Base-by-base conservation (phyloP, 2,329 filamentous ascomycete species). In the Pseudocercospora vitis region DNA sequence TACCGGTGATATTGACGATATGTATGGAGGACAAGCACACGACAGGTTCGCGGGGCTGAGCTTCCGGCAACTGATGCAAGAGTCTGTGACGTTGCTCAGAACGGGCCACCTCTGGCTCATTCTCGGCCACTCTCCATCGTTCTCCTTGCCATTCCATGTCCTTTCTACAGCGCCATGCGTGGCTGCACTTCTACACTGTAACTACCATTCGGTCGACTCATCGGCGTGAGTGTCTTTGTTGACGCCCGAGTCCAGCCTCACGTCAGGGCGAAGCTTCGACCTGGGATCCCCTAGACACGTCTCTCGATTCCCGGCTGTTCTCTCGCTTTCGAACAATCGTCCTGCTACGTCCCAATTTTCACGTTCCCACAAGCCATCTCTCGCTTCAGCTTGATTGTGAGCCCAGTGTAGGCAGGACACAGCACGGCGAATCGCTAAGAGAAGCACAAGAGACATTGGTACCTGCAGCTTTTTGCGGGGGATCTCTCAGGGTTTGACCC, bases 351-450 rank as follows among this genome's bases (percentile, higher is more conserved):
- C n/a, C n/a, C n/a, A n/a, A n/a, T n/a, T n/a, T n/a, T n/a, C n/a
- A n/a, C n/a, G n/a, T n/a, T n/a, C n/a, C n/a, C n/a, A n/a, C n/a
- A n/a, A n/a, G n/a, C n/a, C 37, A 1, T n/a, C 6, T 14, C 7
- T 21, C 18, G 18, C 11, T 21, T 40, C 18, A 19, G 35, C 35
- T 42, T 29, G n/a, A n/a, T n/a, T 8, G 42, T 45, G 29, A 28
- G 26, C 42, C 16, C 42, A 28, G 29, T 45, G 42, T 18, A 14
- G 21, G 28, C 40, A 23, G 21, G 16, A 11, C n/a, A n/a, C n/a
- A n/a, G n/a, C n/a, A 24, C 39, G 28, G 42, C 42, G 23, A 29
- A 45, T 45, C 42, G 42, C 42, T 45, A n/a, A n/a, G 40, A 18
- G 23, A 29, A 45, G 24, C 24, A 45, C 24, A 24, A 29, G 24